Conservation (phyloP, 192 early-diverging fungal species). For the Coemansia sp. region DNA sequence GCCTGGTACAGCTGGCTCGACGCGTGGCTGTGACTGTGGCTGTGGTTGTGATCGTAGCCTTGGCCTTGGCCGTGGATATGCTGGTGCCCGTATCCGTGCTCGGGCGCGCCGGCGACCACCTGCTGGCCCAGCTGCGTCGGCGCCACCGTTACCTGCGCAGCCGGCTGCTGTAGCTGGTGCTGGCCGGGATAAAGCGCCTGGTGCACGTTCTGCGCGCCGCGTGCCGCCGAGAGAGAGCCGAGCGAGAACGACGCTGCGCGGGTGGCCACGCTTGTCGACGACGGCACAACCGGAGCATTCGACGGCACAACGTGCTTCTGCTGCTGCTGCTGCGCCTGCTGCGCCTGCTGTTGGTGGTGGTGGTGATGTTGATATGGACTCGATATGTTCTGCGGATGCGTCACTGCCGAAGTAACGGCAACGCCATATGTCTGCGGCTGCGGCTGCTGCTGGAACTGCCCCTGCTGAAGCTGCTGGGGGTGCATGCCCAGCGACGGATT, state of each 20-base stretch:
- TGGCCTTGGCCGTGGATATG: conserved; percentile 6
- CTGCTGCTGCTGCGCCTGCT: not conserved
- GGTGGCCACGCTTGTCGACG: conserved; percentile 38
- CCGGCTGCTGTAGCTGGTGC: conserved; percentile 15
- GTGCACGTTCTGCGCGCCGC: conserved; percentile 1
- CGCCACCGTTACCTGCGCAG: too few species aligned
- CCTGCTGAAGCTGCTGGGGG: conserved; percentile 3
- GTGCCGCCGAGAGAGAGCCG: conserved; percentile 13
- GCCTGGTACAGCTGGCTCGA: not conserved
- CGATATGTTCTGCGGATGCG: conserved; percentile 16
- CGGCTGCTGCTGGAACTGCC: conserved; percentile 3
- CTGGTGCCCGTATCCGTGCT: conserved; percentile 12
- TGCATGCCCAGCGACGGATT: conserved; percentile 14
- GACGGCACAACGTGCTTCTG: conserved; percentile 51
- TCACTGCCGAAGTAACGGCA: not conserved
- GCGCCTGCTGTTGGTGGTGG: too few species aligned
- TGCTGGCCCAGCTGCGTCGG: conserved; percentile 7
- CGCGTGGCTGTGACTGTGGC: conserved; percentile 10
- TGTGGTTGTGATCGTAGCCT: conserved; percentile 8
- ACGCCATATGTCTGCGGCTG: conserved; percentile 4
- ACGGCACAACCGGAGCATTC: conserved; percentile 29
- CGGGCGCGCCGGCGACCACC: conserved; percentile 8
- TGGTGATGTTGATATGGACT: conserved; percentile 15
- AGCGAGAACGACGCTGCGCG: conserved; percentile 50
- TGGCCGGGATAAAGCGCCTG: conserved; percentile 4